Base-by-base conservation (phyloP, 176 grass and related monocot genomes). In the Areca catechu region DNA sequence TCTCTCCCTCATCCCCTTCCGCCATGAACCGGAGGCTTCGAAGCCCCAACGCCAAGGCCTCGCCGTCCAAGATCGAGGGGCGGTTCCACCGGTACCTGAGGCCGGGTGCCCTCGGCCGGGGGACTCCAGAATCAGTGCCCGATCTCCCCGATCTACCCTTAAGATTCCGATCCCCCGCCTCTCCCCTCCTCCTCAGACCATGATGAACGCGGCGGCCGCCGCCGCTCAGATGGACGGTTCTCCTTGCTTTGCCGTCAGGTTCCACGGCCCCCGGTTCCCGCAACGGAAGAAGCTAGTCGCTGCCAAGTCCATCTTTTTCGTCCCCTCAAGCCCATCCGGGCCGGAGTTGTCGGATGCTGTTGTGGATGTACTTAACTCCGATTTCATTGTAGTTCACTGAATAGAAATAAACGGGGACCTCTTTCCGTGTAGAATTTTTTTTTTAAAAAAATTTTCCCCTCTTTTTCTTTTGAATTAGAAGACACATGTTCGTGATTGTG, bases 11-110 rank as follows among this genome's bases (percentile, higher is more conserved):
- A 0, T 12, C 58, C 6, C 49, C 47, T 15, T 7, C 20, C 58
- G 76, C 82, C 57, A 83, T 83, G 60, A 70, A 71, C 0, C 60
- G 77, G 20, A 72, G 69, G 56, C 51, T 61, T 70, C 81, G 47
- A 53, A 19, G 62, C 20, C 25, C 49, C 60, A 43, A 43, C 34
- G 58, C 7, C 22, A 47, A 5, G 15, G 53, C 15, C 47, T 62
- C 58, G 28, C 47, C 20, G 18, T 21, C 10, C 23, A 56, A 7
- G 81, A 85, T 51, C 62, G 62, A 29, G 16, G 62, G 27, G 62
- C 62, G 49, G 67, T 77, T 87, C 83, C 89, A 56, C 54, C 79
- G 79, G 7, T 95, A 89, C 75, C 85, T 95, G 60, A 72, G 71
- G 53, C 85, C 89, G 4, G 79, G 82, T 3, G 89, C 89, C 19